Evolutionary conservation across 768 basidiomycete genomes (phyloP).

Genomic region (Lentinus tigrinus): DNA sequence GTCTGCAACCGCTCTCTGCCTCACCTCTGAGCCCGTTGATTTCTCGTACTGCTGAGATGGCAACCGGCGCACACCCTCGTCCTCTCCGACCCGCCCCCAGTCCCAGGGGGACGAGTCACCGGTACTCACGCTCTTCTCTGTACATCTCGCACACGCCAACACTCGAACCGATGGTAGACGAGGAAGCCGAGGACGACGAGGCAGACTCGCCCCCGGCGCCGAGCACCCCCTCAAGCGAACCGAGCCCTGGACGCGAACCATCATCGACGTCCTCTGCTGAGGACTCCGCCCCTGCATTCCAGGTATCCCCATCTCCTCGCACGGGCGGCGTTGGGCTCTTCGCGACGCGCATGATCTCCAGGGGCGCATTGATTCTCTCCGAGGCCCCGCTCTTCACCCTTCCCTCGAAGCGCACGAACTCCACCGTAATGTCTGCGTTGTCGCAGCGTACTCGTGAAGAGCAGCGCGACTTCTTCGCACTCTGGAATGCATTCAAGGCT

Average conservation of each 20-base stretch:
- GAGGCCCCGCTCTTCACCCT: conserved; percentile 30
- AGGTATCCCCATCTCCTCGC: conserved; percentile 3
- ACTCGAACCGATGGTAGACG: conserved; percentile 12
- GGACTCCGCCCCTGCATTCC: conserved; percentile 16
- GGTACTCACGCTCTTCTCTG: conserved; percentile 10
- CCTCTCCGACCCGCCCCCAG: not conserved
- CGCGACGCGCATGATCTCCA: conserved; percentile 25
- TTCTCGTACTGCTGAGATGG: not conserved
- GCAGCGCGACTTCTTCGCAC: conserved; percentile 27
- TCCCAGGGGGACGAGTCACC: not conserved
- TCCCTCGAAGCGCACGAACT: conserved; percentile 17
- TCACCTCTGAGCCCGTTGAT: not conserved
- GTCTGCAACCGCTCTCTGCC: not conserved
- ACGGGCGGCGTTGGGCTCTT: conserved; percentile 28
- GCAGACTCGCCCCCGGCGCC: not conserved
- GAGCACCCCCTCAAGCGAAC: not conserved
- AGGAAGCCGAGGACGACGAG: conserved; percentile 13
- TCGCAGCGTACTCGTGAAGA: conserved; percentile 23
- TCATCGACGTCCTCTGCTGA: not conserved
- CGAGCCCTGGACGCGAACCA: conserved; percentile 5
- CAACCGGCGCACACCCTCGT: not conserved
- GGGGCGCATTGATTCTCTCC: conserved; percentile 25
- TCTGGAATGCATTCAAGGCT: conserved; percentile 23
- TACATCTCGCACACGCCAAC: conserved; percentile 13
- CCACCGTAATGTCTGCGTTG: conserved; percentile 23